Percentiles rank a stretch among this genome's conserved stretches.
Evolutionary conservation across 257 asterid genomes (phyloP).

Genomic region (Marsdenia floribunda): DNA sequence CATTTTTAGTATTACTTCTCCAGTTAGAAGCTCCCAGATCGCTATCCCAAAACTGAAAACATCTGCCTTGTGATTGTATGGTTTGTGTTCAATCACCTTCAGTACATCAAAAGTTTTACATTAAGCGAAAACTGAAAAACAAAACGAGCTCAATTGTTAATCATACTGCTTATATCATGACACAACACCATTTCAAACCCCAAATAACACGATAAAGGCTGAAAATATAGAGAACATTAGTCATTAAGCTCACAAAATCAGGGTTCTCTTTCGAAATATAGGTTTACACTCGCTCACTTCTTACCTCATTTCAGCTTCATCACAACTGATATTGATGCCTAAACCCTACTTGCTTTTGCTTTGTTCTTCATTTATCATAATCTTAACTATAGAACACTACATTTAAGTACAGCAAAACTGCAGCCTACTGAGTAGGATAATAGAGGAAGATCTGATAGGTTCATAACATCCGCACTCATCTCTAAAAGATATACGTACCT

Average conservation of each 20-base stretch:
- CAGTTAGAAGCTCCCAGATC: conserved; percentile 47
- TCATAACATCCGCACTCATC: background rate
- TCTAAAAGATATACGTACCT: conserved; percentile 41
- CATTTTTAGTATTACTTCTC: conserved; percentile 31
- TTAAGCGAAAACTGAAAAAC: background rate
- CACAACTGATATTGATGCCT: background rate
- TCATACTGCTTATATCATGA: background rate
- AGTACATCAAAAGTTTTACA: conserved; percentile 1
- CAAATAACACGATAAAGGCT: background rate
- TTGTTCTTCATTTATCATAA: background rate
- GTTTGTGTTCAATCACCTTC: conserved; percentile 51
- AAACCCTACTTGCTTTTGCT: background rate
- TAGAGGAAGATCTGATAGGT: background rate
- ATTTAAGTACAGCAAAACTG: background rate
- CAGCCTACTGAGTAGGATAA: background rate
- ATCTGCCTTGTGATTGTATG: conserved; percentile 45
- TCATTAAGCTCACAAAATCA: background rate
- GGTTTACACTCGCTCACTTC: background rate
- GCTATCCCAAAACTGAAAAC: conserved; percentile 45
- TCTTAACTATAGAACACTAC: background rate
- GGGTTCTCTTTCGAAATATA: background rate
- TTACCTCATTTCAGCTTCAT: no score
- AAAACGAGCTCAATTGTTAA: background rate
- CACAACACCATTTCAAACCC: background rate
- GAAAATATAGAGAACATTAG: background rate